Evolutionary conservation across 176 grass and related monocot genomes (phyloP).

Genomic region (Alopecurus myosuroides): DNA sequence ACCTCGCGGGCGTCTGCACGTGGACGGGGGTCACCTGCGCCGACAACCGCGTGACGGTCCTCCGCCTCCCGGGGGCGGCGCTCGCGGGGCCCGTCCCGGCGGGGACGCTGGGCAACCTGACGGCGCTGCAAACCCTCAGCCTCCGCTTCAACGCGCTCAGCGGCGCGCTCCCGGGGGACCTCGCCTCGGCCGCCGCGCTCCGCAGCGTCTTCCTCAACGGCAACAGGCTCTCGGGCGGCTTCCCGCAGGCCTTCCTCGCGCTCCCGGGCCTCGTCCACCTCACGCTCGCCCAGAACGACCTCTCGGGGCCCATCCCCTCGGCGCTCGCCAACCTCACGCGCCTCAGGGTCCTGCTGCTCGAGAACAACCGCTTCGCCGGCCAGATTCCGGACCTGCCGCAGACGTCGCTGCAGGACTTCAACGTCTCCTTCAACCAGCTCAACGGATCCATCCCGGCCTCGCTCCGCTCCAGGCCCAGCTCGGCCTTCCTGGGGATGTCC

Average conservation of each 20-base stretch:
- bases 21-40: constrained; percentile 59
- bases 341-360: constrained; percentile 40
- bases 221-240: constrained; percentile 45
- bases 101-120: constrained; percentile 53
- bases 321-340: constrained; percentile 36
- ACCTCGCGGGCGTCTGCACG: constrained; percentile 8
- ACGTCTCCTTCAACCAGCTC: constrained; percentile 63
- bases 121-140: constrained; percentile 51
- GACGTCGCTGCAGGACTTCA: constrained; percentile 36
- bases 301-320: constrained; percentile 32
- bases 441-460: constrained; percentile 54
- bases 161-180: constrained; percentile 37
- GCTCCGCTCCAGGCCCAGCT: constrained; percentile 29
- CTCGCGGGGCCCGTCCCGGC: constrained; percentile 32
- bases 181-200: constrained; percentile 21
- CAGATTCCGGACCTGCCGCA: constrained; percentile 39
- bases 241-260: constrained; percentile 32
- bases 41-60: constrained; percentile 28
- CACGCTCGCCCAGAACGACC: constrained; percentile 37
- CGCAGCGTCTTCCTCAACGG: constrained; percentile 51
- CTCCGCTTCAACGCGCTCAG: constrained; percentile 59
- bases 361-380: constrained; percentile 49
- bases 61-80: constrained; percentile 41
- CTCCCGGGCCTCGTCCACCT: constrained; percentile 36
- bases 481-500: constrained; percentile 39